These are phyloP conservation scores for Patellifolia procumbens DNA, from an alignment of 179 eudicot genomes.

Conservation along the genomic window DNA sequence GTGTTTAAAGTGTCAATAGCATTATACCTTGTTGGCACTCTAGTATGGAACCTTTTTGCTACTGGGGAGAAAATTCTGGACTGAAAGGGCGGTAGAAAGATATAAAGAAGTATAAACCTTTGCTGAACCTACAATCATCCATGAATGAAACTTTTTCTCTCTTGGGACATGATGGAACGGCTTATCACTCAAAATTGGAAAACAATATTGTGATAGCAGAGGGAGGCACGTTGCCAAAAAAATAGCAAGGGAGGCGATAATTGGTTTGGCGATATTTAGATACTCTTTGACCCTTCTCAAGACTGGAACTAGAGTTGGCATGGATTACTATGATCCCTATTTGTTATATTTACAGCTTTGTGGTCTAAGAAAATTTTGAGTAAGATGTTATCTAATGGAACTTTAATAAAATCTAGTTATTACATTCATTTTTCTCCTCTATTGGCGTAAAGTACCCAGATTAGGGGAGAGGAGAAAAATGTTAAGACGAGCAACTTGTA, in stretches of 20 bases:
- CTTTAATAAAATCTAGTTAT: constrained; percentile 12
- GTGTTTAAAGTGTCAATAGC: constrained; percentile 85
- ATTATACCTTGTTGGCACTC: constrained; percentile 75
- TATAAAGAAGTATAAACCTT: constrained; percentile 9
- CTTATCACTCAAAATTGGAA: background rate
- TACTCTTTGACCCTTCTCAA: constrained; percentile 12
- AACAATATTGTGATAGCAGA: constrained; percentile 4
- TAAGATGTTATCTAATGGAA: constrained; percentile 16
- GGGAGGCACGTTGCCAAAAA: too few species aligned
- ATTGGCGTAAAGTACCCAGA: constrained; percentile 2
- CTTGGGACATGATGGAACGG: background rate
- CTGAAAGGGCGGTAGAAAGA: constrained; percentile 26
- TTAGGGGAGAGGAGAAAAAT: constrained; percentile 1
- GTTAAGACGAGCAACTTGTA: constrained; percentile 6
- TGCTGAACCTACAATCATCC: constrained; percentile 12
- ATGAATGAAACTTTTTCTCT: too few species aligned
- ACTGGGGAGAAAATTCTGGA: constrained; percentile 89
- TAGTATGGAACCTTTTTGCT: constrained; percentile 84
- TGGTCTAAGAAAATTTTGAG: constrained; percentile 15
- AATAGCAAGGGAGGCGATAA: too few species aligned
- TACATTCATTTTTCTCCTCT: constrained; percentile 14
- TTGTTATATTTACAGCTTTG: constrained; percentile 6
- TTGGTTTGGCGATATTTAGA: constrained; percentile 11
- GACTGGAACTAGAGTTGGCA: constrained; percentile 10
- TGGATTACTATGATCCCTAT: constrained; percentile 20